These are phyloP conservation scores for Olyra latifolia DNA, from an alignment of 176 grass and related monocot genomes.

Conservation along the genomic window DNA sequence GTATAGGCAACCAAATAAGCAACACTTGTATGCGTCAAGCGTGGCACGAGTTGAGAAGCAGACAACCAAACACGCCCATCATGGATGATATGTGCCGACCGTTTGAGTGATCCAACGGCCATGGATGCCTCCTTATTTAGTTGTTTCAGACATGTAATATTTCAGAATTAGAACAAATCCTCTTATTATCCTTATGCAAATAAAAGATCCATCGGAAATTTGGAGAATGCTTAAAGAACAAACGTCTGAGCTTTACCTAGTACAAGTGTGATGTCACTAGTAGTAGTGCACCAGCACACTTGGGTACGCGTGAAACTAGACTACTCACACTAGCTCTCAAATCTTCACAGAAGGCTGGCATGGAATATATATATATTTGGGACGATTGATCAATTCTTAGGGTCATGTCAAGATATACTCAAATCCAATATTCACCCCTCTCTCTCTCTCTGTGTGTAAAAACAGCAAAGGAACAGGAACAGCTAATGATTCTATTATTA, in stretches of 20 bases:
- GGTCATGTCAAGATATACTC: slow-evolving; percentile 14
- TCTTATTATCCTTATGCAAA: too few species aligned
- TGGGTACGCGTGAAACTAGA: slow-evolving; percentile 42
- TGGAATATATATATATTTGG: neutral
- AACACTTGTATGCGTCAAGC: too few species aligned
- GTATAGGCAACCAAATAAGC: too few species aligned
- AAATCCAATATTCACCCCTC: neutral
- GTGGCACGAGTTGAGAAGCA: too few species aligned
- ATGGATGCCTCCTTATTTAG: neutral
- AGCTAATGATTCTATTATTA: slow-evolving; percentile 35
- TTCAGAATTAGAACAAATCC: too few species aligned
- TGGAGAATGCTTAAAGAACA: slow-evolving; percentile 18
- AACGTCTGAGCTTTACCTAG: slow-evolving; percentile 10
- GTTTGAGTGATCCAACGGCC: neutral
- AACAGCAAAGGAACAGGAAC: slow-evolving; percentile 23
- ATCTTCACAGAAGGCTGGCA: neutral
- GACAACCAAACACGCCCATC: too few species aligned
- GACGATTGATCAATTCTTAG: slow-evolving; percentile 17
- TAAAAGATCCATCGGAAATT: neutral
- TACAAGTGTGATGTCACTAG: slow-evolving; percentile 48
- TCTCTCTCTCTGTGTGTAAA: neutral
- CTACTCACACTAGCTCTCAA: slow-evolving; percentile 24
- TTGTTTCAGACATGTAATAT: too few species aligned
- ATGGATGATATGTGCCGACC: neutral
- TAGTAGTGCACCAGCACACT: slow-evolving; percentile 31